Conservation (phyloP, 768 basidiomycete genomes). For the Mycena belliarum region DNA sequence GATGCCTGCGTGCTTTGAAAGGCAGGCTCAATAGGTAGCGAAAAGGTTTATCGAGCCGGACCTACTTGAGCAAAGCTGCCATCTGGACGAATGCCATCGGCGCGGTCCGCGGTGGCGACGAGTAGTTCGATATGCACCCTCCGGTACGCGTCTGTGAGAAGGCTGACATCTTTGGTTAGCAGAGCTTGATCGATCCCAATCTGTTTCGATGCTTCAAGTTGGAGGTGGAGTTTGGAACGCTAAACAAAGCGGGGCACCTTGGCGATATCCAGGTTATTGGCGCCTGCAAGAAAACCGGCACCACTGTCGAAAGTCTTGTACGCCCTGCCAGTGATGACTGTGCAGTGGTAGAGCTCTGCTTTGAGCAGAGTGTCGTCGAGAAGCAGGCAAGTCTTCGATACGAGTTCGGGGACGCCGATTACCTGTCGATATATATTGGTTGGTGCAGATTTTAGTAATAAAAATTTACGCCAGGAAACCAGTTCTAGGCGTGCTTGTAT, state of each 20-base stretch:
- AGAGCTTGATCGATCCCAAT: conserved; percentile 57
- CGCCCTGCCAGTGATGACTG: conserved; percentile 49
- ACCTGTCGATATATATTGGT: conserved; percentile 26
- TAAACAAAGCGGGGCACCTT: conserved; percentile 25
- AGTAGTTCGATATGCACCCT: conserved; percentile 54
- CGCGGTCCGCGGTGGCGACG: conserved; percentile 45
- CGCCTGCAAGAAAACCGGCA: conserved; percentile 56
- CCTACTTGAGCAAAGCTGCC: conserved; percentile 45
- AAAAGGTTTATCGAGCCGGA: background rate
- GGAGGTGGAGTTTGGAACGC: too few species aligned
- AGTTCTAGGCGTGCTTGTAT: conserved; percentile 46
- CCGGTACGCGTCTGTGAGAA: conserved; percentile 51
- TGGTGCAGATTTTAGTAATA: too few species aligned
- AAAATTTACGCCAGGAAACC: conserved; percentile 69
- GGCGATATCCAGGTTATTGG: conserved; percentile 67
- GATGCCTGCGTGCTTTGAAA: conserved; percentile 55
- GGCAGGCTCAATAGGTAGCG: background rate
- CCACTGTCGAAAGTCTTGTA: conserved; percentile 45
- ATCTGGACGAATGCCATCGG: conserved; percentile 63
- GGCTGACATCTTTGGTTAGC: conserved; percentile 41
- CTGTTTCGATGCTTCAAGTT: conserved; percentile 1
- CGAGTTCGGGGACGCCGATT: conserved; percentile 60
- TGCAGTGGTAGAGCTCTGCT: conserved; percentile 46
- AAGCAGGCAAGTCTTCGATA: conserved; percentile 58
- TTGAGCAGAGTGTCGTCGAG: conserved; percentile 47